A percentile compares a stretch with the other conserved stretches of the same genome.
phyloP scores from a whole-genome alignment of 177 flowering plant genomes.

The Vitis hybrid region DNA sequence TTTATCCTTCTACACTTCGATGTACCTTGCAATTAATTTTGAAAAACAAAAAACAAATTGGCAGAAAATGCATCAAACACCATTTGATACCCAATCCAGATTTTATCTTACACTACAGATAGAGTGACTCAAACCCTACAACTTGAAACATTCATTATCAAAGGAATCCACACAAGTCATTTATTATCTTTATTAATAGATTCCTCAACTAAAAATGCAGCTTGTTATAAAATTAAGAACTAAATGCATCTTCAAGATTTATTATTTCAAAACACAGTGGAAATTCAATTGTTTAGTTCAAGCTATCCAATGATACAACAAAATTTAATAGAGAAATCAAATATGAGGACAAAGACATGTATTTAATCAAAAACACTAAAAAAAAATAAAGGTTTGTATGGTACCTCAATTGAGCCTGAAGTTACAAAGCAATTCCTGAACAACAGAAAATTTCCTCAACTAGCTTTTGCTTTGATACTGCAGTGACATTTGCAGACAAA shows the following conservation, averaged over 20 bases:
- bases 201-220: neutral
- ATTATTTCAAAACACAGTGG: neutral
- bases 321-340: neutral
- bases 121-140: too few relatives aligned
- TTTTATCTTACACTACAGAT: too few relatives aligned
- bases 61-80: too few relatives aligned
- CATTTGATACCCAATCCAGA: too few relatives aligned
- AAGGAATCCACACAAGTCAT: neutral
- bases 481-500: conserved; percentile 67
- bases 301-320: neutral
- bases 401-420: conserved; percentile 52
- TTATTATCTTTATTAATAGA: neutral
- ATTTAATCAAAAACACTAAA: conserved; percentile 1
- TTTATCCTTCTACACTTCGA: too few relatives aligned
- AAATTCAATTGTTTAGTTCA: neutral
- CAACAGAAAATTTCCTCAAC: conserved; percentile 49
- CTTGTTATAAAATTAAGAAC: neutral
- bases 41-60: too few relatives aligned
- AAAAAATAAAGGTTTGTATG: conserved; percentile 28
- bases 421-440: conserved; percentile 34
- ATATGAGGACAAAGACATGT: neutral
- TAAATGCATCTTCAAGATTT: neutral
- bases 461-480: conserved; percentile 70
- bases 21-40: too few relatives aligned
- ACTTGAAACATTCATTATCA: neutral